Evolutionary conservation across 2,329 filamentous ascomycete species (phyloP).

Genomic region (Penicillium sp.): DNA sequence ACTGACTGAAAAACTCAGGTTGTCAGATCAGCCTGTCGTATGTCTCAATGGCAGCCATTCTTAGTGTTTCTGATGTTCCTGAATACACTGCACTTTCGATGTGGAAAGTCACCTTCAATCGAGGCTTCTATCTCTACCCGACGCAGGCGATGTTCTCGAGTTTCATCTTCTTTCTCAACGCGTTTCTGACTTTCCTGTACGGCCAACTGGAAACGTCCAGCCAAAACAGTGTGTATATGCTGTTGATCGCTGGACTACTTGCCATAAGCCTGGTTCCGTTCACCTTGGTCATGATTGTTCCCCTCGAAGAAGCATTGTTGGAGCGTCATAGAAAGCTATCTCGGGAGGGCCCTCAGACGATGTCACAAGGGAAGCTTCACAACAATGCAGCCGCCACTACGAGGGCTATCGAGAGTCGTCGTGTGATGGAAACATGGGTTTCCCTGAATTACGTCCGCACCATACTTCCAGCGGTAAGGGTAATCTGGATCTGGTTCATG

Average conservation of each 20-base stretch:
- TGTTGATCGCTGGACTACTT: background rate
- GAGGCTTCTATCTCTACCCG: slow-evolving; percentile 9
- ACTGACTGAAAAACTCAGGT: background rate
- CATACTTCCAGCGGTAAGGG: background rate
- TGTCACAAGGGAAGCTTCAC: background rate
- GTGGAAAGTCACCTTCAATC: slow-evolving; percentile 10
- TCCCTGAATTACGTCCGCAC: slow-evolving; percentile 6
- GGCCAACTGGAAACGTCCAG: background rate
- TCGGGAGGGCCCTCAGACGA: background rate
- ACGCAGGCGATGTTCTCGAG: slow-evolving; percentile 6
- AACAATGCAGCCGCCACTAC: background rate
- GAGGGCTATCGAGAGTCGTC: background rate
- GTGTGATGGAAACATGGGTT: slow-evolving; percentile 10
- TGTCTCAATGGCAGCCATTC: slow-evolving; percentile 9
- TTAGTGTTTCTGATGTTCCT: background rate
- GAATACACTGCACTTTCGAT: slow-evolving; percentile 4
- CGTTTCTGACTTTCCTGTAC: slow-evolving; percentile 1
- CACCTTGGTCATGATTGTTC: slow-evolving; percentile 5
- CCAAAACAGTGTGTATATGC: background rate
- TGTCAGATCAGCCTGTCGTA: slow-evolving; percentile 12
- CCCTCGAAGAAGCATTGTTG: slow-evolving; percentile 5
- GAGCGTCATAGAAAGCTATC: slow-evolving; percentile 1
- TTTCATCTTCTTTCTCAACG: slow-evolving; percentile 3
- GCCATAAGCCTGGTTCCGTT: slow-evolving; percentile 9
- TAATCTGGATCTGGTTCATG: slow-evolving; percentile 3